Evolutionary conservation across 2,329 filamentous ascomycete genomes (phyloP), one percentile per base, ranked within the genome.

Genomic region (Aureobasidium sp.): DNA sequence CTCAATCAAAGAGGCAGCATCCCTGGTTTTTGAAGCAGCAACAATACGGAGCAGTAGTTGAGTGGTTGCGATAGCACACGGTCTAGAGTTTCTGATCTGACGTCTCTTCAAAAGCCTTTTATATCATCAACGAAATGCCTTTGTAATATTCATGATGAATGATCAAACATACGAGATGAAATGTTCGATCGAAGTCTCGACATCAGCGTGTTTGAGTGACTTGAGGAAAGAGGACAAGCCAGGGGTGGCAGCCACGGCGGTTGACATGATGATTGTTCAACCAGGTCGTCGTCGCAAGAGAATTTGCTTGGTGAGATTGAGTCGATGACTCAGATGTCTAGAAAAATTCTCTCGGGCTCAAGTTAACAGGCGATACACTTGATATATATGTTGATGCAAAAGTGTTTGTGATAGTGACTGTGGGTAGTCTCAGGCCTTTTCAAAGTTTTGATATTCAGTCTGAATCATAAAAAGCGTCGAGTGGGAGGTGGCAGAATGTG

Each of bases 41-140:
- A 99, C 90, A 26, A 97, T 89, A 64, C 90, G 88, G 57, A 91
- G 84, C 47, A 99, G 85, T 32, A 97, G 86, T 69, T 95, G 89
- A 26, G 92, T 90, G 2, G 93, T 97, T 64, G 92, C 92, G 63
- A 94, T 86, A 62, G 94, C 94, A 76, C 92, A 97, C 74, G 89
- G 85, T 74, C 94, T 86, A 51, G 92, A 90, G 67, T 90, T 90
- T 65, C 84, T 85, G 70, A 99, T 96, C 73, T 97, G 93, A 69
- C 92, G 83, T 73, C 92, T 83, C 76, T 96, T 97, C 67, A 99
- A 83, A 23, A 97, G 86, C 58, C 90, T 94, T 68, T 36, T 9
- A 48, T 15, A 65, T 57, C 44, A 36, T 58, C 15, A 34, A 41
- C 8, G 2, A 10, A n/a, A 29, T 37, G 20, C 53, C n/a, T 36